phyloP scores from a whole-genome alignment of 2,329 filamentous ascomycete genomes.

The Lachnellula hyalina region DNA sequence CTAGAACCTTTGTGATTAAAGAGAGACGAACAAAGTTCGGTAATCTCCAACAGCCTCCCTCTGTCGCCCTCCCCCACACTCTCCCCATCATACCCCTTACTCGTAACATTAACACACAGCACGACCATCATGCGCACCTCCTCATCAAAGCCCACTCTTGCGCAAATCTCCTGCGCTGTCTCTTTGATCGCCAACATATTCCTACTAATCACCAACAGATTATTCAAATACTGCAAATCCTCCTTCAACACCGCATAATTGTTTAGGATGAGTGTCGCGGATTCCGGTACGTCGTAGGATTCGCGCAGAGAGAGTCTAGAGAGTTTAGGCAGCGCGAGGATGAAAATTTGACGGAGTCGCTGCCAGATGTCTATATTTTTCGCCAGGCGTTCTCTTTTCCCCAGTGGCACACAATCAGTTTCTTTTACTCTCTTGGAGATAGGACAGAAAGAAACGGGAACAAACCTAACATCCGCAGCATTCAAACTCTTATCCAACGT shows the following conservation, averaged over 20 bases:
- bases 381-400: constrained; percentile 50
- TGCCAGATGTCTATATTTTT: constrained; percentile 62
- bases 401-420: constrained; percentile 4
- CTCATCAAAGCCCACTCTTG: constrained; percentile 59
- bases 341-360: constrained; percentile 57
- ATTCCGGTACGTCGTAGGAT: constrained; percentile 53
- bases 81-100: constrained; percentile 62
- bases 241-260: constrained; percentile 57
- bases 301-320: constrained; percentile 55
- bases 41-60: constrained; percentile 55
- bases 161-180: constrained; percentile 60
- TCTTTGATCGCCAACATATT: constrained; percentile 61
- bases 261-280: constrained; percentile 56
- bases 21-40: constrained; percentile 51
- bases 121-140: constrained; percentile 62
- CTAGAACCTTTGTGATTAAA: not conserved
- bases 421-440: not conserved
- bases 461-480: constrained; percentile 54
- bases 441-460: not conserved
- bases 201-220: constrained; percentile 60
- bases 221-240: constrained; percentile 58
- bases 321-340: constrained; percentile 54
- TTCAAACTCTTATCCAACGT: constrained; percentile 59
- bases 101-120: constrained; percentile 61
- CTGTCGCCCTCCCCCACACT: constrained; percentile 52